Evolutionary conservation across 192 early-diverging fungal genomes (phyloP), one percentile per base, ranked within the genome.

Genomic region (Rhizophagus sp.): DNA sequence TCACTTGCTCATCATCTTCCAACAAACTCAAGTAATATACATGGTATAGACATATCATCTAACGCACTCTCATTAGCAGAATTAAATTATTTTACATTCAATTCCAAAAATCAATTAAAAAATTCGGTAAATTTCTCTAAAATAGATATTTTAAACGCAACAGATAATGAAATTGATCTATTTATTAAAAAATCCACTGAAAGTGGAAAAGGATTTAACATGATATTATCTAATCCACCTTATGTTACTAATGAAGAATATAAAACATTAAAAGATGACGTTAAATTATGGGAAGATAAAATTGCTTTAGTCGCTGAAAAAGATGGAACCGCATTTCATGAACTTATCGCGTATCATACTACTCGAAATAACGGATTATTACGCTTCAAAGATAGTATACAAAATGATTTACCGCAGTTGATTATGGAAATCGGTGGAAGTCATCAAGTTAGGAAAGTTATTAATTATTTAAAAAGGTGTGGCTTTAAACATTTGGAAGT

Each of bases 151-250:
- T 69, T 76, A 63, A 62, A 67, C 4, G 36, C 71, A 4, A n/a
- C 41, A 12, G n/a, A 49, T 44, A 24, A 79, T 8, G 27, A 78
- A 47, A 36, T 44, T 27, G 27, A 39, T 36, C 0, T 30, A 39
- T 62, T 64, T 9, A 5, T 39, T 27, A 15, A 70, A 61, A 36
- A 79, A 50, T 34, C 30, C 15, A 78, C 13, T 19, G 13, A 52
- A 9, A 75, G 24, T 85, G 69, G 61, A 49, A 24, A 61, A 3
- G 62, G 75, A 15, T 94, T 88, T 81, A 89, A 97, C 75, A 79
- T 97, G 39, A 85, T 99, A n/a, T 89, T 96, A 1, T 89, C 93
- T 24, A 99, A 99, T 83, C 97, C 97, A 33, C 97, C 97, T 1
- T 97, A 99, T 80, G 89, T 99, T 44, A 86, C 95, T 0, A 84